Evolutionary conservation across 192 early-diverging fungal species (phyloP).

Genomic region (Coemansia sp.): DNA sequence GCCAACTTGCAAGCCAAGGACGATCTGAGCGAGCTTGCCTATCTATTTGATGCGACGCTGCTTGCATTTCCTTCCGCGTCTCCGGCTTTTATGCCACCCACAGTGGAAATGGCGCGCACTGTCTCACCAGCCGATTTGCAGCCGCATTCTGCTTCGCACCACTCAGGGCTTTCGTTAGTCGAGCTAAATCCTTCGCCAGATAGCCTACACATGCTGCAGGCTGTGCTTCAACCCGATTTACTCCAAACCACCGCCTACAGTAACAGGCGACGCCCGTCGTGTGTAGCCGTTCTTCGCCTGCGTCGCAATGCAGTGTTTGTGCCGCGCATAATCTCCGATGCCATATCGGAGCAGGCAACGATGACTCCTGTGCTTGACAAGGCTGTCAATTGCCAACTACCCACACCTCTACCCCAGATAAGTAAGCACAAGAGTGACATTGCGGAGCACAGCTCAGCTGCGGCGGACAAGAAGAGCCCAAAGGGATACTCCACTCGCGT

Average conservation of each 20-base stretch:
- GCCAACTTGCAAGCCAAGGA: background rate
- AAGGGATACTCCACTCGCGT: constrained; percentile 22
- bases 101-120: background rate
- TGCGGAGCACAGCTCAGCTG: background rate
- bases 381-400: background rate
- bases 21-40: constrained; percentile 8
- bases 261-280: background rate
- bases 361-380: background rate
- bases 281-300: constrained; percentile 9
- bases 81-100: background rate
- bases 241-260: background rate
- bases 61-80: background rate
- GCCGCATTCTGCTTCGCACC: background rate
- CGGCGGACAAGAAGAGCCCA: background rate
- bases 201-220: background rate
- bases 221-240: background rate
- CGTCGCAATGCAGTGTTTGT: constrained; percentile 36
- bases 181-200: background rate
- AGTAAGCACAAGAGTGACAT: background rate
- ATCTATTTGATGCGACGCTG: constrained; percentile 1
- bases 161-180: background rate
- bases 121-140: background rate
- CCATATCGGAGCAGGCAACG: constrained; percentile 1
- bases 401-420: background rate
- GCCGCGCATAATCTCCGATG: constrained; percentile 18